phyloP scores from a whole-genome alignment of 2,329 filamentous ascomycete genomes.

The Ascochyta lentis region DNA sequence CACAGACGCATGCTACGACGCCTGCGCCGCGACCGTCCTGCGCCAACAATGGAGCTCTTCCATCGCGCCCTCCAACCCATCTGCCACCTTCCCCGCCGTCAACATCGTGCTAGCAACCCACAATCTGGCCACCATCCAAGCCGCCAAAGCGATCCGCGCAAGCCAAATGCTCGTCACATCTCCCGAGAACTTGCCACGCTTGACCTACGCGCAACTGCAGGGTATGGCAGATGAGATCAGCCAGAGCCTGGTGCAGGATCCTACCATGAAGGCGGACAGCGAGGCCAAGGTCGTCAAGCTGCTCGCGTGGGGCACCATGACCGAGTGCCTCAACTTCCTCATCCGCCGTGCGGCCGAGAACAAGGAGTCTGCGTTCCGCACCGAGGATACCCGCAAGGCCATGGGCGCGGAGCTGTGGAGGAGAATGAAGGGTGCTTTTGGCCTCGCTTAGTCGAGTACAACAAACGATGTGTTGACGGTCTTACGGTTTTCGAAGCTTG shows the following conservation, averaged over 20 bases:
- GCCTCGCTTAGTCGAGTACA: constrained; percentile 23
- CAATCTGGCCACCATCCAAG: constrained; percentile 73
- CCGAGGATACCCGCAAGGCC: constrained; percentile 58
- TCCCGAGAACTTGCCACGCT: constrained; percentile 38
- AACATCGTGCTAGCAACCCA: constrained; percentile 81
- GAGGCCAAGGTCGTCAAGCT: constrained; percentile 61
- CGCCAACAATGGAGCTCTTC: constrained; percentile 65
- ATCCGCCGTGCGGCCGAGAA: constrained; percentile 65
- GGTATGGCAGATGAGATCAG: constrained; percentile 97
- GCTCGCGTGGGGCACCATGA: constrained; percentile 63
- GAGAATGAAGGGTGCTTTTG: constrained; percentile 39
- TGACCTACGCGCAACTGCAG: constrained; percentile 80
- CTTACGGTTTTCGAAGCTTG: not conserved
- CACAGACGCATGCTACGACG: constrained; percentile 71
- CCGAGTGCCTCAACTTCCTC: constrained; percentile 82
- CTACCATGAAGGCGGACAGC: constrained; percentile 45
- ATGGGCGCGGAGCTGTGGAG: constrained; percentile 60
- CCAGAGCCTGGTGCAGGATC: constrained; percentile 58
- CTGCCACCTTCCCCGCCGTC: constrained; percentile 51
- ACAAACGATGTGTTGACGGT: not conserved
- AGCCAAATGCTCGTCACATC: constrained; percentile 48
- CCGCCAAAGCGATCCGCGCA: constrained; percentile 58
- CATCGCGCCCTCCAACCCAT: constrained; percentile 52
- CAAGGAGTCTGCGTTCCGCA: constrained; percentile 65
- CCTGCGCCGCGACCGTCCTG: constrained; percentile 71